Evolutionary conservation across 768 basidiomycete species (phyloP), one percentile per base, ranked within the genome.

Genomic region (Termitomyces sp.): DNA sequence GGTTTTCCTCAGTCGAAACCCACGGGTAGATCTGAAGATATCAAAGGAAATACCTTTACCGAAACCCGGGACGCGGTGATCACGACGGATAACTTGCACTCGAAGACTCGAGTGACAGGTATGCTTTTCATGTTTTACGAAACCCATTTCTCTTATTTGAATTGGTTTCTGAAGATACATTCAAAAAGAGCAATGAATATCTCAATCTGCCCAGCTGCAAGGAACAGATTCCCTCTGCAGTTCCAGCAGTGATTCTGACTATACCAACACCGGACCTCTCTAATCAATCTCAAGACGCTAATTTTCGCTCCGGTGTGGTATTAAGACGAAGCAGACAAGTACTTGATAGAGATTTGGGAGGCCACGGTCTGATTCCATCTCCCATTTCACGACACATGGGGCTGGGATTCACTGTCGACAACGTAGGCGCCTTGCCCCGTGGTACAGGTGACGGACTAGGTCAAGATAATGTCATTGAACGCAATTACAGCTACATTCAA

Each of bases 211-310:
- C 41, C 23, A 48, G 33, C 9, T 17, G 9, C 54, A n/a, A 19
- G 31, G 56, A 53, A 47, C 35, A 28, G 10, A 14, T 10, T 28
- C 15, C 30, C 19, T 23, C 40, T 41, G 41, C 47, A 12, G n/a
- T 62, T 9, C 61, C 61, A 10, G 48, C 55, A 7, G 55, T 62
- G 44, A 50, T 57, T 45, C 53, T 62, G 31, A 62, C 61, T n/a
- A 45, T 21, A 4, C 58, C 61, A 17, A 62, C 61, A 14, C 61
- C 61, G 3, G 58, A 62, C 15, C 53, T 47, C 35, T 57, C 55
- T 3, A 50, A 40, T 17, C 17, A n/a, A 12, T 57, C 53, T 6
- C 38, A 26, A 50, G 54, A n/a, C 26, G 14, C 9, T 11, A 12
- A 26, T 26, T 43, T 6, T n/a, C 40, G 26, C 11, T 28, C 28